Conservation (phyloP, 176 grass and related monocot species). For the Zea luxurians region DNA sequence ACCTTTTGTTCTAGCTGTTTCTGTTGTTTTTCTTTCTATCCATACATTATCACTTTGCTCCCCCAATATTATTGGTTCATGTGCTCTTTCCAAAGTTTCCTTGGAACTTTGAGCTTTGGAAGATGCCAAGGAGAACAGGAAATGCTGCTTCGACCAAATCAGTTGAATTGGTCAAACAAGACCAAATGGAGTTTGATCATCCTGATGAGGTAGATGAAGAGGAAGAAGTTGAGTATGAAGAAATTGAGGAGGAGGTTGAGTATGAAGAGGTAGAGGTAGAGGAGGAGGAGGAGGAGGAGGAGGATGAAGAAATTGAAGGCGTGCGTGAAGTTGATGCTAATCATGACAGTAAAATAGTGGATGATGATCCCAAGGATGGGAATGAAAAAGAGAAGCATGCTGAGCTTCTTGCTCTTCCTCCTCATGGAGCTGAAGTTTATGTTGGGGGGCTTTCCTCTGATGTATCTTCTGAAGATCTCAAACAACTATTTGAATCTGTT, state of each 20-base stretch:
- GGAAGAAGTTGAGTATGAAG: constrained; percentile 68
- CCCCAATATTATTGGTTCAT: constrained; percentile 53
- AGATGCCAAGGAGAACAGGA: constrained; percentile 68
- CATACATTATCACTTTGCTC: constrained; percentile 53
- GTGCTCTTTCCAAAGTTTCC: constrained; percentile 64
- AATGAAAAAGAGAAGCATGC: constrained; percentile 51
- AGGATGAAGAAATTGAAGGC: constrained; percentile 46
- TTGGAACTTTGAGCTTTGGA: constrained; percentile 60
- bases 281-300: constrained; percentile 41
- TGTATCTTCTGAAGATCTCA: constrained; percentile 74
- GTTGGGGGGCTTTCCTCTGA: constrained; percentile 62
- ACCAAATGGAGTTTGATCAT: constrained; percentile 52
- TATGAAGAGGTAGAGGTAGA: constrained; percentile 47
- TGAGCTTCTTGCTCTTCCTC: constrained; percentile 79
- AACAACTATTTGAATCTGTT: constrained; percentile 63
- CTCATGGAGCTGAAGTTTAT: constrained; percentile 91
- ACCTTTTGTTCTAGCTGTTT: constrained; percentile 46
- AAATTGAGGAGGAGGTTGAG: constrained; percentile 62
- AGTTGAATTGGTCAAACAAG: constrained; percentile 36
- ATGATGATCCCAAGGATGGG: constrained; percentile 34
- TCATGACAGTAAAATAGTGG: constrained; percentile 20
- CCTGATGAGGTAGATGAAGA: constrained; percentile 61
- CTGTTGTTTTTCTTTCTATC: constrained; percentile 60
- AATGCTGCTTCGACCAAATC: constrained; percentile 40
- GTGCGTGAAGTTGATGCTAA: constrained; percentile 23